Base-by-base conservation (phyloP, 2,329 filamentous ascomycete genomes). In the Ceratocystis eucalypticola region DNA sequence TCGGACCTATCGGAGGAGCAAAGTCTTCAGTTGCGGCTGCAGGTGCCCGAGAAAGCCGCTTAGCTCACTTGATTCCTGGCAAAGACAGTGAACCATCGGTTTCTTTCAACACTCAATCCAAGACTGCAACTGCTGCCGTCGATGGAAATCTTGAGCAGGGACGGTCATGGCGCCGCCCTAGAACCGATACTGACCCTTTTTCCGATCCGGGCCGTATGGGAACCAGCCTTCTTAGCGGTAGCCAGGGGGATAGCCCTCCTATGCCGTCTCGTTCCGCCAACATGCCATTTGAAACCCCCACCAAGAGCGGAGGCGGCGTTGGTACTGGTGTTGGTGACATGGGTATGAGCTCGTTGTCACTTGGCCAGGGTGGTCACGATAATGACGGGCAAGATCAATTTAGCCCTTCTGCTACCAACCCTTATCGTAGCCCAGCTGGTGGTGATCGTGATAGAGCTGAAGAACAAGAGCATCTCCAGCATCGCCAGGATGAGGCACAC, bases 341-440 rank as follows among this genome's bases (percentile, higher is more conserved):
- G 71, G 84, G 84, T 57, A 84, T 87, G 81, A 77, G 82, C 15
- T 82, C 83, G 71, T 79, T 82, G 71, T 82, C 76, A 75, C 80
- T 79, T 50, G 80, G 80, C 63, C 79, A 85, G 62, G 80, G 84
- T 46, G 81, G 84, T 65, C 77, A 75, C 55, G 79, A 80, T n/a
- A 33, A 30, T 55, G 55, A 64, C 6, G 45, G 41, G n/a, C 80
- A 86, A 70, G 89, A 91, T 67, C 88, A 89, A 0, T 84, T 90
- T 72, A 97, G 93, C 74, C 94, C 94, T 10, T 94, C 92, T 0
- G 90, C 96, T 72, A 97, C 94, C 2, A 99, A 99, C 73, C 94
- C 94, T 1, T 99, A 94, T 74, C 89, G 92, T 70, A 97, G 93
- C 74, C 94, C 94, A 1, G 85, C 88, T 6, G 88, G 87, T 46